A percentile compares a stretch with the other conserved stretches of the same genome.
phyloP scores from a whole-genome alignment of 352 stramenopile genomes.

The Elongisporangium prolatum region DNA sequence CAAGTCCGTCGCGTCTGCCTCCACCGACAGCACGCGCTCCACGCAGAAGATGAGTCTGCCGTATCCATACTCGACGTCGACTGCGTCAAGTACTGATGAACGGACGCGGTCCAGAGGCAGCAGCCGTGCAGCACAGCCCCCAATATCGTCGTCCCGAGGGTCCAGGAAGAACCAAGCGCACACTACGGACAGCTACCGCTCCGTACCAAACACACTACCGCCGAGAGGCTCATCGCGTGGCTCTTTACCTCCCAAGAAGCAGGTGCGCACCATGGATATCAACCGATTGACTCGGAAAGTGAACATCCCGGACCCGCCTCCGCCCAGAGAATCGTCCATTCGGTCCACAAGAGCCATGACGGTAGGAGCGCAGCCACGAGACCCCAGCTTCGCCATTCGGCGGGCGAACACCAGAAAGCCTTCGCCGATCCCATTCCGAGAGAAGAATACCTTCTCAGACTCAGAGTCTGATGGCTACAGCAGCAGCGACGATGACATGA shows the following conservation, averaged over 20 bases:
- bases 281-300: conserved; percentile 1
- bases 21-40: conserved; percentile 6
- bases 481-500: conserved; percentile 1
- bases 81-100: neutral
- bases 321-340: neutral
- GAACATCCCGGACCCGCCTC: neutral
- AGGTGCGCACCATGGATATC: conserved; percentile 2
- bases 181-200: neutral
- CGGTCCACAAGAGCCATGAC: neutral
- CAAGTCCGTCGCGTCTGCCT: neutral
- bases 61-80: neutral
- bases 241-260: neutral
- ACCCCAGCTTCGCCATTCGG: neutral
- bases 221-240: neutral
- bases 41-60: conserved; percentile 2
- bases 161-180: neutral
- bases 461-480: conserved; percentile 12
- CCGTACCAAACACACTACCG: neutral
- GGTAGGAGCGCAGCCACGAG: neutral
- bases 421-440: neutral
- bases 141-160: neutral
- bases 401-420: neutral
- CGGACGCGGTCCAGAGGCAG: neutral
- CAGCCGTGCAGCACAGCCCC: neutral
- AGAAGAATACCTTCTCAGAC: conserved; percentile 2